Percentiles rank a stretch among this genome's conserved stretches.
phyloP scores from a whole-genome alignment of 768 basidiomycete genomes.

The Xanthoconium purpureum region DNA sequence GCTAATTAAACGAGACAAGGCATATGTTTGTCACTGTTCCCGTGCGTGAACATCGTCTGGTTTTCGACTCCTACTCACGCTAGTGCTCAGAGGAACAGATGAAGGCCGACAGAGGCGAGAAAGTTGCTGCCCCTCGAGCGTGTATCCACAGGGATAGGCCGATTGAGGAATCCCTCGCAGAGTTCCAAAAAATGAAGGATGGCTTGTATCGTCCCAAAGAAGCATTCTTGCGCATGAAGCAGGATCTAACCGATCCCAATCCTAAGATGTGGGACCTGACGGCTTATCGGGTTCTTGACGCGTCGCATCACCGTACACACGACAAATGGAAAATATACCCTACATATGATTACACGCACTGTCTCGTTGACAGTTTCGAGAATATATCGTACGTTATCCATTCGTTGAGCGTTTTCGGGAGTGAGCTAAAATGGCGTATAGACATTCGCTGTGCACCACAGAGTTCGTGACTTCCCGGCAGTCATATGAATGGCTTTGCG shows the following conservation, averaged over 20 bases:
- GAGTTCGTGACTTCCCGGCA: constrained; percentile 96
- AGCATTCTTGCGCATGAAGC: constrained; percentile 95
- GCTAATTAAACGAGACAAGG: constrained; percentile 85
- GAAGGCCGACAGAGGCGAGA: constrained; percentile 81
- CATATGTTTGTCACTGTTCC: constrained; percentile 94
- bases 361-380: constrained; percentile 96
- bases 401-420: background rate
- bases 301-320: constrained; percentile 89
- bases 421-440: constrained; percentile 28
- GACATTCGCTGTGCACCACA: constrained; percentile 94
- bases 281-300: constrained; percentile 88
- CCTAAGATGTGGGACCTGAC: constrained; percentile 99
- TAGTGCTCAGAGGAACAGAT: constrained; percentile 79
- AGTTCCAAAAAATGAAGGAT: constrained; percentile 90
- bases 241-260: constrained; percentile 87
- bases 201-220: constrained; percentile 90
- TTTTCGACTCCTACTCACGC: constrained; percentile 2
- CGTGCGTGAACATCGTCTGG: constrained; percentile 53
- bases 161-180: constrained; percentile 77
- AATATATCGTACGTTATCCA: constrained; percentile 84
- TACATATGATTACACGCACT: constrained; percentile 98
- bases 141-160: constrained; percentile 88
- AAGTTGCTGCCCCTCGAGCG: constrained; percentile 73
- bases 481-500: constrained; percentile 99
- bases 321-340: constrained; percentile 97